Evolutionary conservation across 2,329 filamentous ascomycete genomes (phyloP).

Genomic region (Penicillium sp.): DNA sequence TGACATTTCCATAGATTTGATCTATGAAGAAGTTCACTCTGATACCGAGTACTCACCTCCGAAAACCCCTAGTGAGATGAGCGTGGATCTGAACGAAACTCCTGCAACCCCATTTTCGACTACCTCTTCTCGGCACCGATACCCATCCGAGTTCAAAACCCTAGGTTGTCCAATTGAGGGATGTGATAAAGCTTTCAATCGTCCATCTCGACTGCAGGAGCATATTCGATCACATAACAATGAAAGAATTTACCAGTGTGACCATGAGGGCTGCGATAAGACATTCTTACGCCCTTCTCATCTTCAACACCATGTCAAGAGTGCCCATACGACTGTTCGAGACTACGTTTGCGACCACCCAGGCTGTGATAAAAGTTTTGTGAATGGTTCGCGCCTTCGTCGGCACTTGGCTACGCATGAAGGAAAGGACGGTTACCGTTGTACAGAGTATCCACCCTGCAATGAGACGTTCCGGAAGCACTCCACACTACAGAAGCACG

Average conservation of each 20-base stretch:
- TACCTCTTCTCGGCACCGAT: slow-evolving; percentile 38
- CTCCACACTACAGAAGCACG: slow-evolving; percentile 78
- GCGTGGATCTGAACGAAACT: slow-evolving; percentile 44
- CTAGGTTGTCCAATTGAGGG: slow-evolving; percentile 70
- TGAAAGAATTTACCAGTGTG: slow-evolving; percentile 75
- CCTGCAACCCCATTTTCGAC: slow-evolving; percentile 54
- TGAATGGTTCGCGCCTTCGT: slow-evolving; percentile 73
- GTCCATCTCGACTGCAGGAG: slow-evolving; percentile 74
- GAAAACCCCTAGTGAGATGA: slow-evolving; percentile 30
- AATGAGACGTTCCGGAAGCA: slow-evolving; percentile 81
- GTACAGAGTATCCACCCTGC: slow-evolving; percentile 68
- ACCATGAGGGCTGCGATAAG: slow-evolving; percentile 70
- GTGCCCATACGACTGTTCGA: slow-evolving; percentile 70
- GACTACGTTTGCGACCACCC: slow-evolving; percentile 69
- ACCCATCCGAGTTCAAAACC: slow-evolving; percentile 71
- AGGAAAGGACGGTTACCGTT: slow-evolving; percentile 72
- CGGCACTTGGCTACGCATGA: slow-evolving; percentile 77
- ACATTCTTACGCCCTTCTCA: slow-evolving; percentile 84
- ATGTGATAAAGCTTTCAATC: slow-evolving; percentile 83
- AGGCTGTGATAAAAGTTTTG: slow-evolving; percentile 76
- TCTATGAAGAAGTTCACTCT: slow-evolving; percentile 35
- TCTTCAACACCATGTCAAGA: slow-evolving; percentile 79
- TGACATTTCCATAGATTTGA: slow-evolving; percentile 38
- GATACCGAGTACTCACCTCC: slow-evolving; percentile 35
- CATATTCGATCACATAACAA: slow-evolving; percentile 85